These are phyloP conservation scores for Cryptococcus neoformans DNA, from an alignment of 1,284 basidiomycete genomes.

Conservation along the genomic window DNA sequence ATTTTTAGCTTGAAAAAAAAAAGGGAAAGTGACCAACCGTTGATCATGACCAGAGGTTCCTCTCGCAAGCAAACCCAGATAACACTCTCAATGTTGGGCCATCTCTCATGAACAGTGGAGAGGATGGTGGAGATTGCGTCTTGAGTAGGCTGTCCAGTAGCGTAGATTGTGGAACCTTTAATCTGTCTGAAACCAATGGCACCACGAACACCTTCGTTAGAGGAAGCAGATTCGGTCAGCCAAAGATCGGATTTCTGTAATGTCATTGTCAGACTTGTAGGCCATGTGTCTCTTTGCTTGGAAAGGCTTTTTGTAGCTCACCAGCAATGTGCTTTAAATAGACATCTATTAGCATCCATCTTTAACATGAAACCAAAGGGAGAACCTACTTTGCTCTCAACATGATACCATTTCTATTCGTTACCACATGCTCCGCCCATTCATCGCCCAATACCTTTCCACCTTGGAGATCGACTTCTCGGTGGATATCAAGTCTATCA, in stretches of 20 bases:
- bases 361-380: background rate
- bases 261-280: background rate
- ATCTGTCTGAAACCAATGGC: slow-evolving; percentile 94
- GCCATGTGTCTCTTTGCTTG: too few relatives aligned
- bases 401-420: slow-evolving; percentile 91
- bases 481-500: slow-evolving; percentile 15
- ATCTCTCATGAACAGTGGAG: slow-evolving; percentile 60
- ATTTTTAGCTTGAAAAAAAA: background rate
- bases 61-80: slow-evolving; percentile 93
- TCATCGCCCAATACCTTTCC: slow-evolving; percentile 88
- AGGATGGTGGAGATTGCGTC: slow-evolving; percentile 87
- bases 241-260: slow-evolving; percentile 80
- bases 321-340: slow-evolving; percentile 63
- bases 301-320: slow-evolving; percentile 1
- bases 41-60: slow-evolving; percentile 86
- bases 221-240: slow-evolving; percentile 65
- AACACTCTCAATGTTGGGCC: slow-evolving; percentile 62
- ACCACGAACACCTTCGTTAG: slow-evolving; percentile 69
- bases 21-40: slow-evolving; percentile 48
- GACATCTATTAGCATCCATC: background rate
- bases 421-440: slow-evolving; percentile 88
- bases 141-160: slow-evolving; percentile 81
- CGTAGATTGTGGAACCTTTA: slow-evolving; percentile 78
- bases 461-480: slow-evolving; percentile 70
- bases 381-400: slow-evolving; percentile 70